Evolutionary conservation across 768 basidiomycete species (phyloP), one percentile per base, ranked within the genome.

Genomic region (Tulasnella sp.): DNA sequence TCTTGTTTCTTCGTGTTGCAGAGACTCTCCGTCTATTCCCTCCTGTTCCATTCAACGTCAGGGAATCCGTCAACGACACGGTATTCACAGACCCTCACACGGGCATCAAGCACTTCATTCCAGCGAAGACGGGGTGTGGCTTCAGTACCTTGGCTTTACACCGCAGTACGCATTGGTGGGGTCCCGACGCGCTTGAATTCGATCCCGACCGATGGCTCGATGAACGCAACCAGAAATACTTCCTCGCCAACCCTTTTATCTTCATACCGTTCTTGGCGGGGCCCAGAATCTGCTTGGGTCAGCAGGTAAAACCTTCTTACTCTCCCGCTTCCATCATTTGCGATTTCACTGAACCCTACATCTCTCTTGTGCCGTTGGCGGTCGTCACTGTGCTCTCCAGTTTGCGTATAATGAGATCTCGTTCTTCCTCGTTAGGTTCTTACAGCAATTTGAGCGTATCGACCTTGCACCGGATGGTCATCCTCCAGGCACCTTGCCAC

Each of bases 161-260:
- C 47, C 19, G 47, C 19, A 21, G 47, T 48, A 48, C 47, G 43
- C 76, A 73, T 17, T 71, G 86, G 0, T 90, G 88, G 88, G 88
- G 88, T 2, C 65, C 73, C 0, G 85, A 89, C 61, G 86, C 87
- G 0, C 78, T 86, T 65, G 76, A 75, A n/a, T 91, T 90, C 68
- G 78, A 85, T 58, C 86, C 86, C 4, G 83, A 87, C 30, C 76
- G 88, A 43, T 91, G 88, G 88, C 71, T 87, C 5, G 77, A 85
- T 41, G 72, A 74, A 1, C 73, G 67, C 56, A 38, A 38, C 34
- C 7, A 21, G 3, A 29, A 26, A 24, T 47, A 62, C 41, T 26
- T 50, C 15, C 51, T 53, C 42, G 51, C 48, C 34, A 38, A 50
- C 27, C 83, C 85, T 1, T 76, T 79, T 61, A 86, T 86, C 75